Conservation (phyloP, 495 filamentous ascomycete species). For the Penicillium cinerascens region DNA sequence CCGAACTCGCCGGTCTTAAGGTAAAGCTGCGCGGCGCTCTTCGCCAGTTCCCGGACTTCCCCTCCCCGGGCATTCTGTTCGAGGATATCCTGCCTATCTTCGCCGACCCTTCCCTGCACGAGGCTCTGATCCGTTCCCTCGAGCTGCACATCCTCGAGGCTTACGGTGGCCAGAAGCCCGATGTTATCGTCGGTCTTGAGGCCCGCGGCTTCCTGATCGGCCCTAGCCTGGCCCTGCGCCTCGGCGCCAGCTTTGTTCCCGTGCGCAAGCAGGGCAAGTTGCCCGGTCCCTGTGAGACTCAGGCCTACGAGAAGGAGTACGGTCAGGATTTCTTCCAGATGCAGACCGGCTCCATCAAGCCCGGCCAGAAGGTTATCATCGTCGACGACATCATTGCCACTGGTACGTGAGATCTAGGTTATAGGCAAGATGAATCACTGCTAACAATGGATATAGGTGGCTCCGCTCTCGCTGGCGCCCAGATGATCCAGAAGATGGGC, state of each 20-base stretch:
- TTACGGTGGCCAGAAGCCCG: conserved; percentile 58
- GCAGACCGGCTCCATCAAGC: conserved; percentile 78
- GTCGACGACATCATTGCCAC: conserved; percentile 99
- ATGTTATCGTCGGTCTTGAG: conserved; percentile 91
- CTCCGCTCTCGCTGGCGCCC: conserved; percentile 82
- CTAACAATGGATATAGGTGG: conserved; percentile 63
- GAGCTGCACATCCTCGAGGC: conserved; percentile 70
- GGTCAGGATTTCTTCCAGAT: conserved; percentile 96
- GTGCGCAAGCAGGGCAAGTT: conserved; percentile 96
- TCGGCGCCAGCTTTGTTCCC: conserved; percentile 88
- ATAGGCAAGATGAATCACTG: not conserved
- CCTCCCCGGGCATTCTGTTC: conserved; percentile 89
- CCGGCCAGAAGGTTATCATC: conserved; percentile 84
- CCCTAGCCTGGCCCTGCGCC: conserved; percentile 77
- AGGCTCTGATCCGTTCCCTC: conserved; percentile 75
- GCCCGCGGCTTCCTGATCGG: conserved; percentile 96
- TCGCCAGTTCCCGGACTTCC: conserved; percentile 88
- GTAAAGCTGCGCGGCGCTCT: conserved; percentile 63
- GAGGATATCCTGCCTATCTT: conserved; percentile 99
- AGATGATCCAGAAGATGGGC: conserved; percentile 79
- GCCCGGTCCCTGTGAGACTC: conserved; percentile 80
- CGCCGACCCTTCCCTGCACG: conserved; percentile 70
- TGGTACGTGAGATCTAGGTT: conserved; percentile 52
- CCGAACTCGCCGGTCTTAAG: conserved; percentile 93
- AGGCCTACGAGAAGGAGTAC: conserved; percentile 91